Evolutionary conservation across 176 grass and related monocot species (phyloP), one percentile per base, ranked within the genome.

Genomic region (Areca catechu): DNA sequence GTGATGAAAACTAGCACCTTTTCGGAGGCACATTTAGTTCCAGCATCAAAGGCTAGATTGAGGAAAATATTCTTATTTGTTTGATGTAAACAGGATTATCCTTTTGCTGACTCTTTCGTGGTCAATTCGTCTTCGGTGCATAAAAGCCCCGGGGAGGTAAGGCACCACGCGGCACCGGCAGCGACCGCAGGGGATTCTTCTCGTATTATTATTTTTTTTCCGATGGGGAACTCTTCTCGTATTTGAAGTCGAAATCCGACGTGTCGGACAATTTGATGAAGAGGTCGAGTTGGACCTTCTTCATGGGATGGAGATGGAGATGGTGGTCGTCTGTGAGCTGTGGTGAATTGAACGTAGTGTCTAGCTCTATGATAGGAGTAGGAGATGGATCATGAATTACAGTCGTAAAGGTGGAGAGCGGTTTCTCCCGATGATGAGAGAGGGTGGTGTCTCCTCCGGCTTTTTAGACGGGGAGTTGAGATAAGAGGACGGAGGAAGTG

Each of bases 131-230:
- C 72, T 25, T 67, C 57, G 12, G 50, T 58, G 15, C 55, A 51
- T 24, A 58, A 57, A 27, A 27, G 24, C 3, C 24, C 24, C 16
- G 5, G 37, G 29, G 72, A 27, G 30, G 51, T 59, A 61, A 28
- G 15, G 68, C 78, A 77, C 79, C 0, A 76, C 60, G 5, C 58
- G 71, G 70, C 49, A 86, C 82, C 57, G 76, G 79, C 51, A 86
- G 90, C 24, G 86, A 95, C 90, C 90, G 90, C 61, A 95, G 62
- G 54, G 82, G 67, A 54, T 85, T 95, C 72, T 43, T 67, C 55
- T 52, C n/a, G n/a, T n/a, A n/a, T n/a, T n/a, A n/a, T n/a, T n/a
- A n/a, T n/a, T n/a, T n/a, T n/a, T n/a, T n/a, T n/a, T n/a, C n/a
- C n/a, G n/a, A n/a, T n/a, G n/a, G n/a, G n/a, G n/a, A 80, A 25